Evolutionary conservation across 768 basidiomycete species (phyloP).

Genomic region (Dictyophora rubrovolvata): DNA sequence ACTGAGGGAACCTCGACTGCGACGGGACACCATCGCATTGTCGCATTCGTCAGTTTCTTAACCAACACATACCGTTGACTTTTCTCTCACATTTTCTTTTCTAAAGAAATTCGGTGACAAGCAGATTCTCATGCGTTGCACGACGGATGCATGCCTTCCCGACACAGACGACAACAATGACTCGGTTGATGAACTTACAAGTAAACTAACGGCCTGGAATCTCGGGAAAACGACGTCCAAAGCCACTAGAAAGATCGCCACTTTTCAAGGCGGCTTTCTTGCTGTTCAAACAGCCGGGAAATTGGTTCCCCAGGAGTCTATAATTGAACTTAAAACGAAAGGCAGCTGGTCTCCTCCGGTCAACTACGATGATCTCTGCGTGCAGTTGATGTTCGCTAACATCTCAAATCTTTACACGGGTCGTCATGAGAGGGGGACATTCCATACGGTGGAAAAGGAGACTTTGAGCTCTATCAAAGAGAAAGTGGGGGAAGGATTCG

Average conservation of each 20-base stretch:
- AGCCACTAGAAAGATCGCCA: not conserved
- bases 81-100: not conserved
- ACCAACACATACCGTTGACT: not conserved
- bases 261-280: conserved; percentile 6
- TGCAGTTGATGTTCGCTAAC: conserved; percentile 61
- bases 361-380: conserved; percentile 53
- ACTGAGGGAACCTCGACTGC: conserved; percentile 39
- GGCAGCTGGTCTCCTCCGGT: conserved; percentile 20
- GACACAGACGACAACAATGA: conserved; percentile 11
- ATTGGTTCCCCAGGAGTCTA: conserved; percentile 31
- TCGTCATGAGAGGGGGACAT: conserved; percentile 43
- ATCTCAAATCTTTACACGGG: conserved; percentile 36
- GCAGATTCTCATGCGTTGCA: conserved; percentile 40
- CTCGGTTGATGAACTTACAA: not conserved
- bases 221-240: not conserved
- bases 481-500: conserved; percentile 17
- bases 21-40: conserved; percentile 51
- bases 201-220: not conserved
- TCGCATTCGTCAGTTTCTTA: conserved; percentile 43
- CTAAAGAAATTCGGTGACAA: conserved; percentile 46
- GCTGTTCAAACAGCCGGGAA: conserved; percentile 18
- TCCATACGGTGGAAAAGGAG: conserved; percentile 28
- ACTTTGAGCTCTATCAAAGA: conserved; percentile 15
- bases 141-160: conserved; percentile 7
- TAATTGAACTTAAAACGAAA: conserved; percentile 39